A percentile compares a stretch with the other conserved stretches of the same genome.
Conservation (phyloP, 768 basidiomycete genomes). For the Mycena belliarum region DNA sequence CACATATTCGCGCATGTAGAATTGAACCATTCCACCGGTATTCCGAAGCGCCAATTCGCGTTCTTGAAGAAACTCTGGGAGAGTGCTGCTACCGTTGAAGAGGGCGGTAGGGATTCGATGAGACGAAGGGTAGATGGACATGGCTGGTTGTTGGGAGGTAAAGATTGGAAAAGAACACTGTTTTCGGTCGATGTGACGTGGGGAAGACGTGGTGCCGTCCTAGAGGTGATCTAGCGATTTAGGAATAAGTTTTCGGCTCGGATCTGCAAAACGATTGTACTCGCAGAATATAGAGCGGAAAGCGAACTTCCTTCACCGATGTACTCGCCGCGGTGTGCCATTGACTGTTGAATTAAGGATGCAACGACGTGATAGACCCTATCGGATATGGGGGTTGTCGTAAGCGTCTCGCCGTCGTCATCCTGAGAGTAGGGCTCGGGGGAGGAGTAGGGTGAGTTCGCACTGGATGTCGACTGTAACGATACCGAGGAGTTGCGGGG, state of each 20-base stretch:
- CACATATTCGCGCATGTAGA: constrained; percentile 47
- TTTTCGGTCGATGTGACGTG: constrained; percentile 44
- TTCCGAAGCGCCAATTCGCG: constrained; percentile 52
- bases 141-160: constrained; percentile 6
- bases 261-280: constrained; percentile 28
- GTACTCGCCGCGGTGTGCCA: constrained; percentile 51
- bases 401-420: constrained; percentile 19
- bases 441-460: constrained; percentile 21
- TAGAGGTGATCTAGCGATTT: constrained; percentile 36
- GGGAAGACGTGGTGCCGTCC: constrained; percentile 34
- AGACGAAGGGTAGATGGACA: constrained; percentile 32
- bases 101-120: constrained; percentile 34
- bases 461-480: constrained; percentile 22
- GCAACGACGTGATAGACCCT: constrained; percentile 42
- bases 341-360: constrained; percentile 42
- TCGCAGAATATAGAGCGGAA: constrained; percentile 47
- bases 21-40: constrained; percentile 51
- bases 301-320: constrained; percentile 49
- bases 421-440: constrained; percentile 22
- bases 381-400: constrained; percentile 29
- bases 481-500: constrained; percentile 18
- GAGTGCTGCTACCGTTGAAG: constrained; percentile 34
- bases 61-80: constrained; percentile 43
- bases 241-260: constrained; percentile 1
- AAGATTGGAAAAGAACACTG: constrained; percentile 20